Conservation (phyloP, 257 asterid species). For the Penstemon davidsonii region DNA sequence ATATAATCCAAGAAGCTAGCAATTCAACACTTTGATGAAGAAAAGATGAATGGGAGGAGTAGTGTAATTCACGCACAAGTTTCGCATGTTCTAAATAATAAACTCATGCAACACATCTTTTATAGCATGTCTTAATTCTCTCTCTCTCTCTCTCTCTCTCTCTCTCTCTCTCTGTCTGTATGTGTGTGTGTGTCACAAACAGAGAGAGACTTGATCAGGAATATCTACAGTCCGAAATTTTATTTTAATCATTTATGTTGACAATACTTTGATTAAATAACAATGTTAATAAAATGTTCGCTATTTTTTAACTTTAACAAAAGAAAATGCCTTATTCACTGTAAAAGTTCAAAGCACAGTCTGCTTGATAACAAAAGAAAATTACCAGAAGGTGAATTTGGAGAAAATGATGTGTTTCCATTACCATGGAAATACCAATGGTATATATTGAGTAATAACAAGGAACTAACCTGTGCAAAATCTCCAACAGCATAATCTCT, state of each 20-base stretch:
- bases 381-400: constrained; percentile 12
- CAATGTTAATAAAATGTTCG: not conserved
- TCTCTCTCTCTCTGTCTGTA: too few species aligned
- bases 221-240: not conserved
- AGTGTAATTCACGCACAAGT: constrained; percentile 10
- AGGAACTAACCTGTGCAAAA: constrained; percentile 63
- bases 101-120: constrained; percentile 9
- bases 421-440: not conserved
- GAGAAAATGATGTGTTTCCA: constrained; percentile 9
- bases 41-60: constrained; percentile 15
- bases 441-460: constrained; percentile 11
- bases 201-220: not conserved
- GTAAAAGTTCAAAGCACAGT: not conserved
- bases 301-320: constrained; percentile 4
- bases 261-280: not conserved
- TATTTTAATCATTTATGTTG: not conserved
- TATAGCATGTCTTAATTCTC: not conserved
- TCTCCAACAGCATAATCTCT: constrained; percentile 85
- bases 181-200: too few species aligned
- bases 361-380: constrained; percentile 5
- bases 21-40: constrained; percentile 23
- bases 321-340: not conserved
- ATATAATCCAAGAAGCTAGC: constrained; percentile 24
- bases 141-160: too few species aligned
- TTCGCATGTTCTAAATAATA: not conserved